Conservation (phyloP, 2,329 filamentous ascomycete species). For the Alternaria brassicicola region DNA sequence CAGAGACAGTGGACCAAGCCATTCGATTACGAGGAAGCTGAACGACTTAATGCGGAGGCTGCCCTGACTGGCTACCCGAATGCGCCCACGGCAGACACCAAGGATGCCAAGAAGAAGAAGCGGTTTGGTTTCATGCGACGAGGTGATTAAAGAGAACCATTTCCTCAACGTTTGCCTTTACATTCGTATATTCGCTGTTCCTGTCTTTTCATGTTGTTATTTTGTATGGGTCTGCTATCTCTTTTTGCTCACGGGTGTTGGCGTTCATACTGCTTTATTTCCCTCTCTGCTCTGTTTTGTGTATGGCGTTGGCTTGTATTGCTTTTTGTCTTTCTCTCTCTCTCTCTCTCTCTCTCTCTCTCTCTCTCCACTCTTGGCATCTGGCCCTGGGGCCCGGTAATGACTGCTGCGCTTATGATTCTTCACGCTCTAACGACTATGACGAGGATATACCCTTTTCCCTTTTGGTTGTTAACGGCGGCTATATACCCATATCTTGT, state of each 20-base stretch:
- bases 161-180: not conserved
- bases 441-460: slow-evolving; percentile 15
- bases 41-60: slow-evolving; percentile 50
- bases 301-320: not conserved
- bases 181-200: slow-evolving; percentile 5
- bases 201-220: not conserved
- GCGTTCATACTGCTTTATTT: not conserved
- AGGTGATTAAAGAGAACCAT: not conserved
- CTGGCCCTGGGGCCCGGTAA: slow-evolving; percentile 12
- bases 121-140: slow-evolving; percentile 17
- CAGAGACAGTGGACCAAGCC: slow-evolving; percentile 52
- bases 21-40: slow-evolving; percentile 52
- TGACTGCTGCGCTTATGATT: slow-evolving; percentile 12
- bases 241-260: not conserved
- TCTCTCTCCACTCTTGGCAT: slow-evolving; percentile 7
- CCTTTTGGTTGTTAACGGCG: slow-evolving; percentile 11
- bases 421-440: slow-evolving; percentile 13
- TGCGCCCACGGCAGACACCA: slow-evolving; percentile 12
- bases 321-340: too few species aligned
- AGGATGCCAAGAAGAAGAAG: slow-evolving; percentile 12
- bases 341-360: too few species aligned
- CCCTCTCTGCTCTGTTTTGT: not conserved
- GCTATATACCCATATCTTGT: slow-evolving; percentile 13
- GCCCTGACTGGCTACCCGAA: slow-evolving; percentile 18
- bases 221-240: not conserved